A percentile compares a stretch with the other conserved stretches of the same genome.
phyloP scores from a whole-genome alignment of 1,284 basidiomycete genomes.

The Melampsora americana region DNA sequence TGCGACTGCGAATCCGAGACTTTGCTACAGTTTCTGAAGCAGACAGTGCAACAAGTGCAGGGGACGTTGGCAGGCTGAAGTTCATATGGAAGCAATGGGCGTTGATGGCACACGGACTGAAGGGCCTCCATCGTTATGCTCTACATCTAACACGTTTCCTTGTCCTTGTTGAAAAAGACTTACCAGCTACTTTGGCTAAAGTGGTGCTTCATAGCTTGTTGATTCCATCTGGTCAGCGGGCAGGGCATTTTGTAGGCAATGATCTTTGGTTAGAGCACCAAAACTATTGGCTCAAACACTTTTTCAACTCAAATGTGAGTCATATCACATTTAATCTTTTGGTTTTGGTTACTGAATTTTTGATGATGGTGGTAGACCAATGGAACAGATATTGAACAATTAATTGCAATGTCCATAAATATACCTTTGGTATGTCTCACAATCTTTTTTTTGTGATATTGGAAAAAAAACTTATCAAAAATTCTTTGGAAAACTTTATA shows the following conservation, averaged over 20 bases:
- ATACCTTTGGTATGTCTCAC: too few species aligned
- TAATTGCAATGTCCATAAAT: too few species aligned
- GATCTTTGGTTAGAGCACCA: too few species aligned
- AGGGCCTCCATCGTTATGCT: constrained; percentile 16
- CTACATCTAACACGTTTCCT: constrained; percentile 14
- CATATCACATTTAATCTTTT: too few species aligned
- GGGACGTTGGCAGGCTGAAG: background rate
- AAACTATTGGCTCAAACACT: too few species aligned
- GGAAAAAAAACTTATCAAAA: too few species aligned
- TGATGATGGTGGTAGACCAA: too few species aligned
- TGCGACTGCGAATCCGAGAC: background rate
- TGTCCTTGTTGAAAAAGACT: constrained; percentile 7
- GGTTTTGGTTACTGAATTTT: too few species aligned
- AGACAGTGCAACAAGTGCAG: constrained; percentile 10
- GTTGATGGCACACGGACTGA: constrained; percentile 23
- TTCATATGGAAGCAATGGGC: constrained; percentile 20
- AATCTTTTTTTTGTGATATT: too few species aligned
- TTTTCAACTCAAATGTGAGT: too few species aligned
- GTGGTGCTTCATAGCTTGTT: constrained; percentile 9
- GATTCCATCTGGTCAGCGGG: constrained; percentile 3
- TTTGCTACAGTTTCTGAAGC: constrained; percentile 15
- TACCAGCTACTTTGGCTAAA: constrained; percentile 13
- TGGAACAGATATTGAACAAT: too few species aligned
- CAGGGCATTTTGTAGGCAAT: constrained; percentile 3
- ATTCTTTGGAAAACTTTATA: too few species aligned